Percentiles rank a stretch among this genome's conserved stretches.
phyloP scores from a whole-genome alignment of 2,329 filamentous ascomycete genomes.

The Aspergillus tamarii region DNA sequence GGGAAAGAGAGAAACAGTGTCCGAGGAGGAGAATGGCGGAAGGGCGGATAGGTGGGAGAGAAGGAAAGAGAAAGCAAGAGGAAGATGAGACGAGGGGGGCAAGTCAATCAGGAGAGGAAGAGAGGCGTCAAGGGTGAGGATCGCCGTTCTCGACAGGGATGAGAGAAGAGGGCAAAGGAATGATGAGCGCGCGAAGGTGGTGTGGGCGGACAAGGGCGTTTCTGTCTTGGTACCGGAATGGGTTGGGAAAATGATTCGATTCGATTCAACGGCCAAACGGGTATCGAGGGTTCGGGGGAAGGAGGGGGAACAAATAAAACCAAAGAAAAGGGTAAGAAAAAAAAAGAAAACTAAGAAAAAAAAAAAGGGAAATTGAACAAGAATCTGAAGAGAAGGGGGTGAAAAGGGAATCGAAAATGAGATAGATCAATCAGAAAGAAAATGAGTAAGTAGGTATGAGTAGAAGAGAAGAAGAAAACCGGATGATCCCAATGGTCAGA shows the following conservation, averaged over 20 bases:
- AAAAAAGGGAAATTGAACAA: slow-evolving; percentile 12
- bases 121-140: slow-evolving; percentile 18
- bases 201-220: slow-evolving; percentile 20
- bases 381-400: slow-evolving; percentile 8
- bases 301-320: slow-evolving; percentile 23
- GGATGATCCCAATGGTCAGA: slow-evolving; percentile 20
- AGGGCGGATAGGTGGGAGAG: slow-evolving; percentile 12
- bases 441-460: slow-evolving; percentile 8
- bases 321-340: slow-evolving; percentile 12
- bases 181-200: slow-evolving; percentile 18
- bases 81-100: slow-evolving; percentile 23
- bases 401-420: slow-evolving; percentile 14
- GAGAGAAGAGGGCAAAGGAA: slow-evolving; percentile 31
- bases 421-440: slow-evolving; percentile 4
- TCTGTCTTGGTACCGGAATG: slow-evolving; percentile 26
- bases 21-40: slow-evolving; percentile 26
- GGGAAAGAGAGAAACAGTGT: slow-evolving; percentile 33
- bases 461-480: slow-evolving; percentile 13
- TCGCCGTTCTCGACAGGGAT: slow-evolving; percentile 40
- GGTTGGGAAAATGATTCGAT: slow-evolving; percentile 27
- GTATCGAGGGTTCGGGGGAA: slow-evolving; percentile 25
- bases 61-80: slow-evolving; percentile 8
- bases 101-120: slow-evolving; percentile 16
- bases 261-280: slow-evolving; percentile 24
- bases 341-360: slow-evolving; percentile 12